A percentile compares a stretch with the other conserved stretches of the same genome.
Evolutionary conservation across 1,139 yeast genomes (phyloP).

Genomic region (Zygoascus sp.): DNA sequence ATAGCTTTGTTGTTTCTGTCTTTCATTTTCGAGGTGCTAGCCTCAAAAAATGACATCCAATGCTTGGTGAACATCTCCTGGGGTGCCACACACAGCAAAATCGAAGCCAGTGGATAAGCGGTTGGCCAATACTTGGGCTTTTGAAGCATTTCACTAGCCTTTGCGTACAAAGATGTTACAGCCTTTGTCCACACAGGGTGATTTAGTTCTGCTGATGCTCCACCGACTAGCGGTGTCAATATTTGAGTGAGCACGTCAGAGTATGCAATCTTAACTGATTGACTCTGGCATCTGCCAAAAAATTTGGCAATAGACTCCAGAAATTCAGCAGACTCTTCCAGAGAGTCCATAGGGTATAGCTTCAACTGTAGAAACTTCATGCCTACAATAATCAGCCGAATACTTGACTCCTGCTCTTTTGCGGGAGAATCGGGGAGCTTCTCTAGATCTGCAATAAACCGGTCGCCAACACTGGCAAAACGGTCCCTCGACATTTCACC

Average conservation of each 20-base stretch:
- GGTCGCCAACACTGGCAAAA: conserved; percentile 82
- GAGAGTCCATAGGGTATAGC: conserved; percentile 76
- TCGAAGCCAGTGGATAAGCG: conserved; percentile 64
- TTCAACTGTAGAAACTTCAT: conserved; percentile 79
- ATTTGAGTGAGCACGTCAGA: conserved; percentile 77
- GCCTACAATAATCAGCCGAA: conserved; percentile 74
- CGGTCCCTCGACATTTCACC: conserved; percentile 87
- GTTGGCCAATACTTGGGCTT: conserved; percentile 66
- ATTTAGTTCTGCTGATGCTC: conserved; percentile 88
- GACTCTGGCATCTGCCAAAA: conserved; percentile 61
- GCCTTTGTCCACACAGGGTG: conserved; percentile 95
- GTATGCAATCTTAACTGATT: conserved; percentile 58
- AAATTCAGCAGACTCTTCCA: conserved; percentile 92
- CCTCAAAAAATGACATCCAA: conserved; percentile 70
- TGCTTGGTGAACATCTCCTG: conserved; percentile 66
- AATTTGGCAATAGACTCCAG: conserved; percentile 81
- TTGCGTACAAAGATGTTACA: conserved; percentile 54
- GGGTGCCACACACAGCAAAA: conserved; percentile 77
- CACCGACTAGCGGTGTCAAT: conserved; percentile 76
- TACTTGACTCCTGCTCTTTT: conserved; percentile 61
- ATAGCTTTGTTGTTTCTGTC: conserved; percentile 45
- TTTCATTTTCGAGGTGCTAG: conserved; percentile 38
- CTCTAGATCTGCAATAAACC: conserved; percentile 90
- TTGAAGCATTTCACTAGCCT: conserved; percentile 43
- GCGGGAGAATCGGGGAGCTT: conserved; percentile 57